Evolutionary conservation across 1,284 basidiomycete genomes (phyloP).

Genomic region (Lignosus rhinocerotis): DNA sequence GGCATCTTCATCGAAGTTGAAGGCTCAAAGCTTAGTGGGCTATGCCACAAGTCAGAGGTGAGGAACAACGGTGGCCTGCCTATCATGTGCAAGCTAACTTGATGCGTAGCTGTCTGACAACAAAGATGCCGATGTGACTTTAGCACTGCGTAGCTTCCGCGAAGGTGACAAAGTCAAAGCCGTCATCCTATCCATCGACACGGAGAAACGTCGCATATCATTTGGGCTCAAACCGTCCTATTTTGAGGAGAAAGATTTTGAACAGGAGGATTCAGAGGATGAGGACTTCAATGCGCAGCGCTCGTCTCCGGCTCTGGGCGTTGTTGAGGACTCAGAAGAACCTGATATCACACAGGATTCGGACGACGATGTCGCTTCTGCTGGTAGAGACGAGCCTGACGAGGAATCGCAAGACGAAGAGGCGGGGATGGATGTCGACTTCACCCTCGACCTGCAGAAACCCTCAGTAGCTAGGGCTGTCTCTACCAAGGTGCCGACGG

Average conservation of each 20-base stretch:
- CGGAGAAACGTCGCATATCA: conserved; percentile 77
- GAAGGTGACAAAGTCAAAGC: conserved; percentile 89
- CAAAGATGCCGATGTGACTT: conserved; percentile 71
- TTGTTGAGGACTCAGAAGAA: conserved; percentile 22
- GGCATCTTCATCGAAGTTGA: conserved; percentile 92
- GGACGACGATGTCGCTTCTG: conserved; percentile 35
- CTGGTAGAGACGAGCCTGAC: neutral
- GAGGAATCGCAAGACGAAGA: conserved; percentile 13
- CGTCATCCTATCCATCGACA: conserved; percentile 72
- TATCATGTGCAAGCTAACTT: neutral
- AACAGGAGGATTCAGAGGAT: conserved; percentile 35
- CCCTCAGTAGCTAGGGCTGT: conserved; percentile 3
- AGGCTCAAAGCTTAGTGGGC: conserved; percentile 80
- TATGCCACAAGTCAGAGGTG: conserved; percentile 94
- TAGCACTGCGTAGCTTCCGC: conserved; percentile 82
- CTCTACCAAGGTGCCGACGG: conserved; percentile 6
- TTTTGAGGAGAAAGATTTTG: conserved; percentile 65
- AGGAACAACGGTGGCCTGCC: conserved; percentile 21
- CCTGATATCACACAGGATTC: conserved; percentile 33
- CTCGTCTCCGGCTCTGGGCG: neutral
- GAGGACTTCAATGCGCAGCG: conserved; percentile 25
- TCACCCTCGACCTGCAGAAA: conserved; percentile 23
- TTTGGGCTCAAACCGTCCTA: conserved; percentile 91
- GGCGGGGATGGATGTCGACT: conserved; percentile 37
- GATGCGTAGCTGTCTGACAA: conserved; percentile 76